Conservation (phyloP, 805 yeast species). For the Jamesozyma rosinii region DNA sequence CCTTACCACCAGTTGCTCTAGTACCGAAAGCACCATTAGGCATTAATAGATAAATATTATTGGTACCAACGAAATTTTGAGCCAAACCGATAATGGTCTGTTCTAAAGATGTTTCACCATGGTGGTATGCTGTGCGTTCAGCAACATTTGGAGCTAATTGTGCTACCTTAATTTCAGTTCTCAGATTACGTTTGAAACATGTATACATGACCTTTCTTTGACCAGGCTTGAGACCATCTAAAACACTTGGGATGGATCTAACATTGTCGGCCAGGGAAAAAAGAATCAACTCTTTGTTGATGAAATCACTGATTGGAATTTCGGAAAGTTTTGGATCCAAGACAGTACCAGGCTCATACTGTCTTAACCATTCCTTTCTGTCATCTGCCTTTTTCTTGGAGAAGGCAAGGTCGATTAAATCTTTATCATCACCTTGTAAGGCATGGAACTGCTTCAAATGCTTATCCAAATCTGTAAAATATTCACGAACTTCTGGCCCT, state of each 20-base stretch:
- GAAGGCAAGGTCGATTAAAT: slow-evolving; percentile 80
- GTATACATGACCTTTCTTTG: slow-evolving; percentile 90
- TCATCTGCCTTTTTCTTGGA: slow-evolving; percentile 94
- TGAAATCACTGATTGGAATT: slow-evolving; percentile 88
- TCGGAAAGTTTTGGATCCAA: slow-evolving; percentile 65
- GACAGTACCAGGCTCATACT: slow-evolving; percentile 85
- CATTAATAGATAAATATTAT: slow-evolving; percentile 70
- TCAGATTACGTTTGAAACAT: slow-evolving; percentile 69
- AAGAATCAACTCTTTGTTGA: slow-evolving; percentile 86
- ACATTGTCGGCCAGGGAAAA: slow-evolving; percentile 95
- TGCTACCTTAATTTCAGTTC: slow-evolving; percentile 75
- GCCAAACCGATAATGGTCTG: slow-evolving; percentile 92
- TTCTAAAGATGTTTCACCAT: slow-evolving; percentile 81
- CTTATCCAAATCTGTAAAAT: slow-evolving; percentile 72
- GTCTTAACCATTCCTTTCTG: slow-evolving; percentile 92
- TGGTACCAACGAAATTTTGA: slow-evolving; percentile 88
- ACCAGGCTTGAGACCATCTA: slow-evolving; percentile 95
- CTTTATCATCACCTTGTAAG: slow-evolving; percentile 67
- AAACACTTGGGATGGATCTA: slow-evolving; percentile 85
- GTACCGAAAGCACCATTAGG: slow-evolving; percentile 97
- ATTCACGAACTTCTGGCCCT: slow-evolving; percentile 73
- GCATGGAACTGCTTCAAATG: slow-evolving; percentile 83
- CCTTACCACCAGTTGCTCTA: slow-evolving; percentile 94
- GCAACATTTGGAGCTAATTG: slow-evolving; percentile 84
- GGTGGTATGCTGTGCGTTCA: slow-evolving; percentile 87